phyloP scores from a whole-genome alignment of 2,329 filamentous ascomycete species.

The Apiospora aurea region DNA sequence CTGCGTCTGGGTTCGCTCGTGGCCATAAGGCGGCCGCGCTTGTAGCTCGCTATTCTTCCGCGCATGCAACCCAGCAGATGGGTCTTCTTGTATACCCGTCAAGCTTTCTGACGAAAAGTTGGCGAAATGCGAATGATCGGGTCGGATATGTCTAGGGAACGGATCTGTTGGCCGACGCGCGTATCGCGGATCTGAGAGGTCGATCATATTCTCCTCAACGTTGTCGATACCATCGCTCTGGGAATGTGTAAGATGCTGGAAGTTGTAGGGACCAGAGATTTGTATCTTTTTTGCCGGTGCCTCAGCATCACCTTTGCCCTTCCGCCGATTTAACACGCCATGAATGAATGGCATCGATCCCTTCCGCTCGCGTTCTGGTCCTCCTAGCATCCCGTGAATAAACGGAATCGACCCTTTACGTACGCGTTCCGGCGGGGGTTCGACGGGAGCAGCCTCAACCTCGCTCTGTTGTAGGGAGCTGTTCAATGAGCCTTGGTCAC shows the following conservation, averaged over 20 bases:
- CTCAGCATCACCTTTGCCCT: constrained; percentile 43
- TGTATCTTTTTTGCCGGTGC: constrained; percentile 51
- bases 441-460: constrained; percentile 36
- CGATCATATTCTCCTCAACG: constrained; percentile 51
- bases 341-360: constrained; percentile 54
- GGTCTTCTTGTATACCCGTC: constrained; percentile 34
- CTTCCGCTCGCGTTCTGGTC: constrained; percentile 33
- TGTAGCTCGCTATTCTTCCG: not conserved
- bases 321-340: constrained; percentile 59
- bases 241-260: constrained; percentile 69
- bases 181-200: constrained; percentile 51
- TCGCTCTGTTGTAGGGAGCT: constrained; percentile 59
- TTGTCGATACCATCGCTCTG: constrained; percentile 55
- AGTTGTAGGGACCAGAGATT: constrained; percentile 72
- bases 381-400: constrained; percentile 43
- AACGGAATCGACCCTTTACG: constrained; percentile 51
- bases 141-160: constrained; percentile 46
- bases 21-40: constrained; percentile 6
- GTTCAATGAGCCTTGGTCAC: constrained; percentile 53
- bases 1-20: not conserved
- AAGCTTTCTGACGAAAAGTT: constrained; percentile 57
- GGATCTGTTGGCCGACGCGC: constrained; percentile 45
- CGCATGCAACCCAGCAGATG: constrained; percentile 32
- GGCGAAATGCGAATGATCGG: constrained; percentile 53
- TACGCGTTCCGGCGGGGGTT: constrained; percentile 37